Evolutionary conservation across 1,139 yeast species (phyloP), one percentile per base, ranked within the genome.

Genomic region (Diutina scorzettiae): DNA sequence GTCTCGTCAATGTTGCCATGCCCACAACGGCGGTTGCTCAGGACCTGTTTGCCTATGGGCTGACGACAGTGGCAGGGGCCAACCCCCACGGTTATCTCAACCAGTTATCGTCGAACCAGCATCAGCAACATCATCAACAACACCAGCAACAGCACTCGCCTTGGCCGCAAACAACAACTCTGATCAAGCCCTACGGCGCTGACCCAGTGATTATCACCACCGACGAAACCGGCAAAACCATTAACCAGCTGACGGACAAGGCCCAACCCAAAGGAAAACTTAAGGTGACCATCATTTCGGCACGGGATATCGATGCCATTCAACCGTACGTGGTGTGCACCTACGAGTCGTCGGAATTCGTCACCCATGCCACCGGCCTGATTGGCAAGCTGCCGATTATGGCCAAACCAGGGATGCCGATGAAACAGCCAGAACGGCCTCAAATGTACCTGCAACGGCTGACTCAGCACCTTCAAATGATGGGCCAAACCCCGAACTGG

Each of bases 301-400:
- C 96, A 2, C 73, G 71, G 46, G 80, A 77, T 50, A 66, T 87
- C 47, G 64, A 71, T 39, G 74, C 60, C 39, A 71, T 86, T 7
- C 81, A 77, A 52, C 96, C 96, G 2, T 89, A 89, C 58, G 96
- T 85, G 20, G 96, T 89, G 28, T 85, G 95, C 59, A 84, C 95
- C 2, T 89, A 84, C 63, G 96, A 87, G 57, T 81, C 93, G 48
- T 81, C 95, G 1, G 97, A 89, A 62, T 84, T 81, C 51, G 87
- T 89, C 47, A 79, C 95, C 23, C 78, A 78, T 48, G 89, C 91
- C 14, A 87, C 93, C 3, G 82, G 77, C 48, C 72, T 81, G 25
- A 69, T 69, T 49, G 78, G 73, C 30, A 71, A 66, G 46, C 56
- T 63, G 17, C 66, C 69, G 16, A 21, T 21, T 4, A 18, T 7